Base-by-base conservation (phyloP, 2,329 filamentous ascomycete species). In the Aspergillus aculeatinus region DNA sequence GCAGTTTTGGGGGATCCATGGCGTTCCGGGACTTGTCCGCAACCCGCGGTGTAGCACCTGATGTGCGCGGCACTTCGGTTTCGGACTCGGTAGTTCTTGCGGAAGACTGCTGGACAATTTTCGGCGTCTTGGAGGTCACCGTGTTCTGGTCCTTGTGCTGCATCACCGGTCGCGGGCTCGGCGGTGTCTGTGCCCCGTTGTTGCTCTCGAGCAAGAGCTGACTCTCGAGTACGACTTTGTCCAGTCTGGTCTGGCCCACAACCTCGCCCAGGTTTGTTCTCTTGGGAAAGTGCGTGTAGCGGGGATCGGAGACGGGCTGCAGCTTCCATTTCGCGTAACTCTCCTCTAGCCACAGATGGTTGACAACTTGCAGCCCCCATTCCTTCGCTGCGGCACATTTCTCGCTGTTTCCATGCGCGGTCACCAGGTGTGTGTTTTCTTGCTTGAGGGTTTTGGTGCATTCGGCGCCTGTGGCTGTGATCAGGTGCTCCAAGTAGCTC, bases 331-430 rank as follows among this genome's bases (percentile, higher is more conserved):
- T 92, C 1, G 94, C 92, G 72, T 98, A 99, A 76, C 92, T 96
- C 72, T 99, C 95, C 75, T 99, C 95, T 50, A 99, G 84, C 95
- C 95, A 99, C 0, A 99, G 82, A 73, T 99, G 95, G 74, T 98
- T 99, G 68, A 96, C 81, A 68, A 96, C 89, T 59, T 92, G 81
- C 57, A 98, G 88, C 56, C 89, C 89, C 95, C 95, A 99, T 77
- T 98, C 95, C 62, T 87, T 85, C 0, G 95, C 95, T 1, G 95
- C 95, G 42, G 89, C 88, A 74, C 91, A 97, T 76, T 99, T 99
- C 72, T 98, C 95, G 70, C 94, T 96, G 59, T 87, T 87, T 60
- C 89, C 87, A 68, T 96, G 90, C 4, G 95, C 95, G 0, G 94
- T 96, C 69, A 99, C 89, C 0, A 99, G 85, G 77, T 99, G 95